Evolutionary conservation across 2,329 filamentous ascomycete species (phyloP), one percentile per base, ranked within the genome.

Genomic region (Cordyceps farinosa): DNA sequence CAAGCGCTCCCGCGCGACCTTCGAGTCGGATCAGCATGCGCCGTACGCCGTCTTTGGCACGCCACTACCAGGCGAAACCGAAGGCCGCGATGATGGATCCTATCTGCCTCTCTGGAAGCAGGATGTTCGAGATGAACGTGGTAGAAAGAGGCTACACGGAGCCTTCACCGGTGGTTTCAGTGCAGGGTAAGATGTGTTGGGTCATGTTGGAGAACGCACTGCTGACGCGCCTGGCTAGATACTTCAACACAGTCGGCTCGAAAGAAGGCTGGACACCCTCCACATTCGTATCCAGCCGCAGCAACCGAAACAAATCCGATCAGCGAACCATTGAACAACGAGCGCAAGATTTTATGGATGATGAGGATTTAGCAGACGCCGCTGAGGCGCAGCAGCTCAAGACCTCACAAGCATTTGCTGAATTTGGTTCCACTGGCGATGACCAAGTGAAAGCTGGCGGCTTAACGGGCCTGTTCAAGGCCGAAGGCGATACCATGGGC

Each of bases 71-170:
- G 86, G 90, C 65, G 91, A 96, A 71, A 82, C 89, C 55, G 85
- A 91, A 27, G 82, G 85, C 44, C 88, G 92, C 70, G 93, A 98
- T 75, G 91, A 97, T 79, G 94, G 93, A 66, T 92, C 91, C 47
- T 98, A 93, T 73, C 86, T 97, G 17, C 95, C 95, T 0, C 78
- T 97, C n/a, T 98, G 95, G 92, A 97, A 98, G 79, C 95, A 99
- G 80, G 94, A 97, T 73, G 93, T 96, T 74, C 90, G 90, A 64
- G 95, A 99, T 77, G 95, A 97, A 73, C 88, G 88, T 68, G 95
- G 95, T 17, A 84, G 93, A 69, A 94, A 96, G 77, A 87, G 95
- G 61, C 82, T 99, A 3, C 95, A 99, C 76, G 95, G 95, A 67
- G 95, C 95, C 66, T 99, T 99, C 73, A 97, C 92, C 1, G 95